Base-by-base conservation (phyloP, 257 asterid genomes). In the Osmanthus fragrans region DNA sequence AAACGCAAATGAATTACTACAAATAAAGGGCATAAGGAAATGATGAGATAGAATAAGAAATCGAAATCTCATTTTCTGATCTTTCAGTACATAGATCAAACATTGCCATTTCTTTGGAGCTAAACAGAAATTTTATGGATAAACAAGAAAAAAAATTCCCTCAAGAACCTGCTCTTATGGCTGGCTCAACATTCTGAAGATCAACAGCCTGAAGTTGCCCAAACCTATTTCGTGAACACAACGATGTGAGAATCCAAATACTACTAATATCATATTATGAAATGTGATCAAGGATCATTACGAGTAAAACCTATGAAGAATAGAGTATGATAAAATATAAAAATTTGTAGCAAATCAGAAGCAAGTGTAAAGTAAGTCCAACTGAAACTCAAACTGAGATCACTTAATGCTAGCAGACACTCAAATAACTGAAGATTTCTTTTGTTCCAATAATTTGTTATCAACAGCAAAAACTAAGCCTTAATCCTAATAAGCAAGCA, bases 161-260 rank as follows among this genome's bases (percentile, higher is more conserved):
- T 72, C 7, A 77, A 34, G 73, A 32, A 92, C 98, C 98, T 89
- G 97, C 97, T 78, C 96, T 88, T 65, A 95, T 77, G 73, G 97
- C 92, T 54, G 99, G 98, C 85, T 91, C 97, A 68, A 95, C 68
- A 80, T 91, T 93, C 80, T 87, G 85, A 71, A 95, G 94, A 84
- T 91, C 99, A 78, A 93, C 94, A 2, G 89, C 94, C 87, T 95
- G 96, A 84, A 95, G 98, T 85, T 95, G 96, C 79, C 98, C 94
- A 82, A 93, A 92, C 94, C 84, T 85, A 73, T 78, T 45, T 45
- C 63, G 18, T 51, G 63, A 16, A 51, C 63, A 4, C 18, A 51
- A 18, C 6, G 23, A 3, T 4, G 63, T 51, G 63, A 51, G 63
- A 51, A 5, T 51, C 18, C 63, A 51, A 4, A 16, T 51, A 5